Evolutionary conservation across 257 asterid genomes (phyloP), one percentile per base, ranked within the genome.

Genomic region (Catharanthus roseus): DNA sequence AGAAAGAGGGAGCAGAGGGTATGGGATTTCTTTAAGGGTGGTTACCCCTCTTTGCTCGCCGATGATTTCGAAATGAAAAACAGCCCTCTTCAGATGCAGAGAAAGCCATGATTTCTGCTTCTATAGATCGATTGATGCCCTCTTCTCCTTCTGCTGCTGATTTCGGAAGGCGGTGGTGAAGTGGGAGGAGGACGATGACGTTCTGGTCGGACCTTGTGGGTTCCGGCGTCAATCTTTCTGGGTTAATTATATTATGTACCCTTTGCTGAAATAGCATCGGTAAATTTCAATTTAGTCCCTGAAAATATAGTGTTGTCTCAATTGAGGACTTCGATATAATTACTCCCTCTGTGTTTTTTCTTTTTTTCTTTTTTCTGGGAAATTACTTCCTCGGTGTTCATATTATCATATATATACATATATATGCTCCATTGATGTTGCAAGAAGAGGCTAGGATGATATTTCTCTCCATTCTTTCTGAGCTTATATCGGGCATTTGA

Each of bases 1-100:
- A 16, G 41, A 67, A 67, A 13, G 71, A 67, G 71, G 71, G 42
- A 7, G 53, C 44, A 47, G 70, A 45, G 71, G 45, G 71, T 51
- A 18, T 45, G 71, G 71, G 71, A 45, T 39, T 41, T 56, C 41
- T 65, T 19, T 10, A 51, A 72, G 81, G 84, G 81, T 49, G 71
- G 76, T 80, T 80, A 72, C 81, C 65, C 31, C 84, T 72, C 76
- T 72, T 78, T 72, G 75, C 50, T 65, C 6, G 75, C 78, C 70
- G 0, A 42, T 75, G 75, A 72, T 72, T 72, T 72, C 45, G 23
- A 5, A 51, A 51, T 38, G 3, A 38, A 38, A 38, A 38, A 38
- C 42, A 38, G 42, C 42, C 77, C 74, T 73, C 67, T 28, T 49
- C 13, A 7, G 16, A 13, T 49, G 21, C 71, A 45, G 57, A 7